phyloP scores from a whole-genome alignment of 1,139 yeast genomes.

The Yamadazyma triangularis region DNA sequence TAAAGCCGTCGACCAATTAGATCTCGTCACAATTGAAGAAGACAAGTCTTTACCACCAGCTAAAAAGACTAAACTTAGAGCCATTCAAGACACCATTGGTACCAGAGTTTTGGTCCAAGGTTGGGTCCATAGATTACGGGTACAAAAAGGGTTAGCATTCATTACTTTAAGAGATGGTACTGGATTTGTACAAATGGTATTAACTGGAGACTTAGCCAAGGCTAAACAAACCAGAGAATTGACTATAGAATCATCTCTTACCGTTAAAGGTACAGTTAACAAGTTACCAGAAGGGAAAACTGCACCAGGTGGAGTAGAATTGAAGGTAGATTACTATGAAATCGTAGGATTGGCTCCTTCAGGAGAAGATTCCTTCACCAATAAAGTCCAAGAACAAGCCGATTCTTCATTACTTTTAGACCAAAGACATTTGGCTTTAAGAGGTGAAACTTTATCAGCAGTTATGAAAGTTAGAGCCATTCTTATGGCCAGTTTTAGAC shows the following conservation, averaged over 20 bases:
- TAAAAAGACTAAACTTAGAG: constrained; percentile 57
- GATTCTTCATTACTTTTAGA: constrained; percentile 91
- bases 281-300: constrained; percentile 92
- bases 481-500: constrained; percentile 68
- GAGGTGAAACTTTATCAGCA: constrained; percentile 94
- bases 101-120: constrained; percentile 77
- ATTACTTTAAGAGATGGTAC: constrained; percentile 93
- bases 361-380: constrained; percentile 93
- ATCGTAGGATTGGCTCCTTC: constrained; percentile 91
- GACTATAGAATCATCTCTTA: constrained; percentile 82
- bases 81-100: constrained; percentile 49
- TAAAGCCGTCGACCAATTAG: constrained; percentile 71
- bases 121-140: constrained; percentile 94
- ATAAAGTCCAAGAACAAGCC: constrained; percentile 88
- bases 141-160: constrained; percentile 90
- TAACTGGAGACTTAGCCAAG: constrained; percentile 87
- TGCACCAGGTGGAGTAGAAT: constrained; percentile 98
- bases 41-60: constrained; percentile 74
- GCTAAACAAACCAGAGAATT: constrained; percentile 81
- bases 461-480: constrained; percentile 94
- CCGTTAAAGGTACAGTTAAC: constrained; percentile 73
- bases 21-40: constrained; percentile 63
- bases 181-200: constrained; percentile 83
- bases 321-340: constrained; percentile 83
- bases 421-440: constrained; percentile 88